These are phyloP conservation scores for Thermochaetoides thermophila DNA, from an alignment of 495 filamentous ascomycete species.

Conservation along the genomic window DNA sequence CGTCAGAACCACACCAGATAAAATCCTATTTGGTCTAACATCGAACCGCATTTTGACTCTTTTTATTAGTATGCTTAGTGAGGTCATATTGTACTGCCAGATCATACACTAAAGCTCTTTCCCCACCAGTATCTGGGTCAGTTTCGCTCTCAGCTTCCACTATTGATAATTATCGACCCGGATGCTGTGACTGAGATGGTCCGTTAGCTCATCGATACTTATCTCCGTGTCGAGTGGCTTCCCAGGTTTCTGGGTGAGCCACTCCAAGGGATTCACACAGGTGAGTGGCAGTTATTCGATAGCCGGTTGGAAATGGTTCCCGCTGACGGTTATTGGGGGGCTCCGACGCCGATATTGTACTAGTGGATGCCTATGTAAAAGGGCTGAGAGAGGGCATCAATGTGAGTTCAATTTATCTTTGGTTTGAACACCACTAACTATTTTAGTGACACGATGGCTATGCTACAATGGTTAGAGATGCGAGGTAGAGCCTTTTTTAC, in stretches of 20 bases:
- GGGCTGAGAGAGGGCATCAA: slow-evolving; percentile 47
- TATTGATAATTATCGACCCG: slow-evolving; percentile 57
- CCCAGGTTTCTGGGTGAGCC: slow-evolving; percentile 50
- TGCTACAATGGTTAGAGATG: slow-evolving; percentile 59
- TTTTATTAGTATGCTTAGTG: slow-evolving; percentile 47
- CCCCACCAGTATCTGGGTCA: slow-evolving; percentile 42
- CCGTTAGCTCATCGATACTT: slow-evolving; percentile 56
- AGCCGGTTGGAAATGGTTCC: too few species aligned
- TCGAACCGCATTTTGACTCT: slow-evolving; percentile 69
- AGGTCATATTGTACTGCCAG: slow-evolving; percentile 3
- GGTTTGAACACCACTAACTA: not conserved
- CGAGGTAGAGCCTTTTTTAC: slow-evolving; percentile 53
- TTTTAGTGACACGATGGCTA: slow-evolving; percentile 51
- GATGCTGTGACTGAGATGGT: slow-evolving; percentile 49
- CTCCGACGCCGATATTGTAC: slow-evolving; percentile 63
- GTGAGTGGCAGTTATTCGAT: slow-evolving; percentile 2
- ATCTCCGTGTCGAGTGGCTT: slow-evolving; percentile 51
- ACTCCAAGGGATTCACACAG: slow-evolving; percentile 60
- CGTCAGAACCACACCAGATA: slow-evolving; percentile 71
- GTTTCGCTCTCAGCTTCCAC: slow-evolving; percentile 54
- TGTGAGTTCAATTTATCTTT: slow-evolving; percentile 20
- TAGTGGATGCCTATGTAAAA: slow-evolving; percentile 59
- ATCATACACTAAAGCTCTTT: too few species aligned
- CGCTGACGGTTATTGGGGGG: slow-evolving; percentile 35
- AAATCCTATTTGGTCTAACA: slow-evolving; percentile 56